phyloP scores from a whole-genome alignment of 2,329 filamentous ascomycete species.

The Pseudogymnoascus sp. region DNA sequence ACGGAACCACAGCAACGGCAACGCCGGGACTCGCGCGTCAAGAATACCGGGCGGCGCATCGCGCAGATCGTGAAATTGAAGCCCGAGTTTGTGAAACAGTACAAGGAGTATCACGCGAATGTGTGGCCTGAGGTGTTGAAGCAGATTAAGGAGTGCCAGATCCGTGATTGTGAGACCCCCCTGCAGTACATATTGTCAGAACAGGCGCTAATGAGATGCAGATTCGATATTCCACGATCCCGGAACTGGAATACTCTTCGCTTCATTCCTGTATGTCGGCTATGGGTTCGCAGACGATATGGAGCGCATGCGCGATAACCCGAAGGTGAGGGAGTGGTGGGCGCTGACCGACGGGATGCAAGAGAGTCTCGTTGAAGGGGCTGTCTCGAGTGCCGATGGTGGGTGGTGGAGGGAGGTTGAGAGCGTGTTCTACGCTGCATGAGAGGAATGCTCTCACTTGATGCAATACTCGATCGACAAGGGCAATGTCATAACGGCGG shows the following conservation, averaged over 20 bases:
- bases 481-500: neutral
- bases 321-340: constrained; percentile 72
- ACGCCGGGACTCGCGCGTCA: constrained; percentile 12
- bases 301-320: constrained; percentile 64
- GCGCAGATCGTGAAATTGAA: constrained; percentile 67
- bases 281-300: constrained; percentile 65
- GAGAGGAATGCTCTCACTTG: constrained; percentile 15
- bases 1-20: neutral
- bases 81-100: constrained; percentile 55
- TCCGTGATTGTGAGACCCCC: constrained; percentile 52
- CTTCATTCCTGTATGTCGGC: constrained; percentile 71
- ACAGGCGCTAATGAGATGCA: constrained; percentile 24
- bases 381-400: constrained; percentile 48
- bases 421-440: constrained; percentile 58
- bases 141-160: constrained; percentile 68
- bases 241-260: constrained; percentile 55
- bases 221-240: constrained; percentile 68
- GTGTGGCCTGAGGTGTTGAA: constrained; percentile 72
- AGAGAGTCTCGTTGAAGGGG: constrained; percentile 52
- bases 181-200: neutral
- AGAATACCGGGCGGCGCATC: constrained; percentile 45
- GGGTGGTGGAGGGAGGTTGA: constrained; percentile 61
- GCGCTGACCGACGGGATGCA: constrained; percentile 70
- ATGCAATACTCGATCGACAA: neutral
- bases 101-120: constrained; percentile 63